Conservation (phyloP, 352 stramenopile species). For the Bremia lactucae region DNA sequence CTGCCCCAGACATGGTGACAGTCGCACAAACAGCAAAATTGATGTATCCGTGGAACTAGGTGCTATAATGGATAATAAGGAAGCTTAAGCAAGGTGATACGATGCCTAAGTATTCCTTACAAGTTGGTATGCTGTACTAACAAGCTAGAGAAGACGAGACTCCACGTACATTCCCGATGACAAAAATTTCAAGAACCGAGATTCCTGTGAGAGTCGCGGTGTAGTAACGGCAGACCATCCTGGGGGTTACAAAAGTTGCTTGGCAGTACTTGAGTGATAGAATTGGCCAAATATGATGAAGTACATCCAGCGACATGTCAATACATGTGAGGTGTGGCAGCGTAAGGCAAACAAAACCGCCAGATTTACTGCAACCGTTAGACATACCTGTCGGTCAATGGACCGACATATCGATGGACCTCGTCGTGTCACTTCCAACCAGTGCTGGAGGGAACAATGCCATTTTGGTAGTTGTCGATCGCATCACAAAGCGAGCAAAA, state of each 20-base stretch:
- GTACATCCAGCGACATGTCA: background rate
- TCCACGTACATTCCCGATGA: background rate
- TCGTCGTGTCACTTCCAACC: background rate
- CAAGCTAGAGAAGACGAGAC: background rate
- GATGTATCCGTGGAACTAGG: background rate
- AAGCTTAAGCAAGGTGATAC: background rate
- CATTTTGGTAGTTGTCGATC: constrained; percentile 1
- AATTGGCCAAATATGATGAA: background rate
- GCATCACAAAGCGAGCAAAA: background rate
- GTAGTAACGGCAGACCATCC: background rate
- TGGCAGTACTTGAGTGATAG: background rate
- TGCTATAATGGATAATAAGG: background rate
- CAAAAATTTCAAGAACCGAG: background rate
- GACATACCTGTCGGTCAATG: constrained; percentile 9
- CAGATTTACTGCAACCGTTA: constrained; percentile 2
- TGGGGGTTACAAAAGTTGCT: background rate
- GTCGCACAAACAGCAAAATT: background rate
- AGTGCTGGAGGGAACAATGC: background rate
- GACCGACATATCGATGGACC: constrained; percentile 1
- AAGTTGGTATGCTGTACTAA: background rate
- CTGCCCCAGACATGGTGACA: background rate
- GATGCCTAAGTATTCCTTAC: background rate
- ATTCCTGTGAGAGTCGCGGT: background rate
- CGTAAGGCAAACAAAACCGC: background rate
- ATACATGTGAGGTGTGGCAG: constrained; percentile 5